Base-by-base conservation (phyloP, 2,329 filamentous ascomycete species). In the Myriangium duriaei region DNA sequence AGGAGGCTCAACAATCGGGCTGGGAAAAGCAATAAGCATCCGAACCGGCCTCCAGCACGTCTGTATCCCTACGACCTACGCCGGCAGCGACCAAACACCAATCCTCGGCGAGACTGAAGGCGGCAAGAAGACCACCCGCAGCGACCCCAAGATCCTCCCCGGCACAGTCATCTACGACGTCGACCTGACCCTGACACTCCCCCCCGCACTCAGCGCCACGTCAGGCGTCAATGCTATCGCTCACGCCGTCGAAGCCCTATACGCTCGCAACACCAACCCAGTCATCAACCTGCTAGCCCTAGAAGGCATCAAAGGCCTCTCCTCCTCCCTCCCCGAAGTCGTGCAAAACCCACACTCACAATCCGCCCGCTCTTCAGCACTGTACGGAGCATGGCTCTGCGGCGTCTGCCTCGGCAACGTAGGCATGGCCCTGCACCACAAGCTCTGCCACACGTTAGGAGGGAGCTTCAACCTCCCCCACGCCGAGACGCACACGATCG, bases 211-310 rank as follows among this genome's bases (percentile, higher is more conserved):
- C 52, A 72, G 65, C 44, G 65, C 68, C 2, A 73, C 67, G 0
- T 77, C 72, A 41, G 75, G 75, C 32, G 63, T 79, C 33, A 79
- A 79, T 50, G 74, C 76, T 0, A 75, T 79, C 53, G 75, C 76
- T 2, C 76, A 79, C 55, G 40, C 45, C 63, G 73, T 77, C 35
- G 75, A 79, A 55, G 71, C 74, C 2, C 60, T 79, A 2, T 79
- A 79, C 49, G 71, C 75, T 9, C 64, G 61, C 17, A 75, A 76
- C 49, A 65, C 63, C 12, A 79, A 76, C 54, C 74, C 74, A 1
- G 64, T 79, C 40, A 71, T 72, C 45, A 65, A 58, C 39, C 56
- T 77, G 26, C 59, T 79, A 36, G 74, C 75, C 1, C 49, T 68
- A 11, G 72, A 79, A 49, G 74, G 72, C 10, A 68, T 68, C 15